Evolutionary conservation across 768 basidiomycete genomes (phyloP).

Genomic region (Boletus speciosus): DNA sequence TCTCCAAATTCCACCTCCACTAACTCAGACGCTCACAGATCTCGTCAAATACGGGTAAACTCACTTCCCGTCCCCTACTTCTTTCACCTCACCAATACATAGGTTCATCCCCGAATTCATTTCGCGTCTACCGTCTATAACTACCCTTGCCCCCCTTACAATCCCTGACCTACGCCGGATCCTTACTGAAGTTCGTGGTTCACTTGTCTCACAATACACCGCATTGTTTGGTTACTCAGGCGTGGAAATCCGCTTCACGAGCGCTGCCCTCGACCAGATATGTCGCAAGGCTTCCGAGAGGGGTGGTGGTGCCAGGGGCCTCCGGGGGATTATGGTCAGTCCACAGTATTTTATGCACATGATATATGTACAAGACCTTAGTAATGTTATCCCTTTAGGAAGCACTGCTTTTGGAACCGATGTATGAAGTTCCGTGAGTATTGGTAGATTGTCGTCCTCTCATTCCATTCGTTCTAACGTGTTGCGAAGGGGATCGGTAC

Average conservation of each 20-base stretch:
- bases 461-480: slow-evolving; percentile 1
- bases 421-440: slow-evolving; percentile 90
- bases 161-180: slow-evolving; percentile 83
- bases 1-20: background rate
- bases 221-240: slow-evolving; percentile 81
- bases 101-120: slow-evolving; percentile 96
- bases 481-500: slow-evolving; percentile 58
- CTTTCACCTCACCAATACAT: slow-evolving; percentile 3
- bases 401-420: slow-evolving; percentile 75
- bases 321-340: slow-evolving; percentile 83
- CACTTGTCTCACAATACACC: slow-evolving; percentile 85
- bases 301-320: slow-evolving; percentile 87
- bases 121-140: slow-evolving; percentile 88
- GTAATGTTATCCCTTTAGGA: slow-evolving; percentile 47
- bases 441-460: slow-evolving; percentile 1
- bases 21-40: slow-evolving; percentile 42
- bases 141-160: slow-evolving; percentile 76
- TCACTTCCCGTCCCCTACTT: background rate
- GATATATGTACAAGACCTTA: background rate
- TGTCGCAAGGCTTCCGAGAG: slow-evolving; percentile 74
- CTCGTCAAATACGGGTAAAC: slow-evolving; percentile 77
- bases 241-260: slow-evolving; percentile 84
- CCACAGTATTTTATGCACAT: background rate
- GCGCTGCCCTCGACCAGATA: slow-evolving; percentile 73
- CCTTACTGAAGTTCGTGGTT: slow-evolving; percentile 88